Evolutionary conservation across 345 rosid genomes (phyloP), one percentile per base, ranked within the genome.

Genomic region (Arabidopsis thaliana): DNA sequence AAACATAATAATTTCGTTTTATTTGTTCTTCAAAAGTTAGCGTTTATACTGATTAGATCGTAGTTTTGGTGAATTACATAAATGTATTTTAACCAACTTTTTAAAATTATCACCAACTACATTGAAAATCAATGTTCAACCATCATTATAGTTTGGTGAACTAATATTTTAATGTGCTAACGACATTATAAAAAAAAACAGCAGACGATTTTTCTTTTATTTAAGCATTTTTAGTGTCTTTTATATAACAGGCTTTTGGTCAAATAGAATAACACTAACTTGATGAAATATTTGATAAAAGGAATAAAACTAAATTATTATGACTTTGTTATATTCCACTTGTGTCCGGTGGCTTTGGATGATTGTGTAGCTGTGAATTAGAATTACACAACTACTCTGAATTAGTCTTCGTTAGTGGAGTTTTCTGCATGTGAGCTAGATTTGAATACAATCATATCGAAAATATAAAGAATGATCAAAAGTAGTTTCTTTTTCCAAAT

Each of bases 341-440:
- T 72, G 52, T 51, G 48, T 34, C 34, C 24, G 42, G 55, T 74
- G 72, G 78, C 72, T 48, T 46, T 25, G 25, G n/a, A 65, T 56
- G 4, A 56, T 56, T 74, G 59, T 10, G 45, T 49, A 59, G 68
- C 55, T 75, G 59, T 25, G 71, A 40, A 57, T 59, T 49, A 37
- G 38, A 74, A 12, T 49, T 45, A 49, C 5, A 37, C 73, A 59
- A 59, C 67, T 49, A 59, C 46, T 59, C 5, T 22, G 30, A 66
- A 24, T 6, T 7, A 22, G 73, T 75, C 68, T 50, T 67, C 41
- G 73, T 59, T 44, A 49, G 20, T 65, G 58, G 69, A 65, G 57
- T 20, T 49, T 10, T 12, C n/a, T 30, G 60, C 79, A 75, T 67
- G 78, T 65, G 20, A 16, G 78, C 50, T 65, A 36, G 72, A 36